Evolutionary conservation across 2,329 filamentous ascomycete species (phyloP).

Genomic region (Fusarium udum): DNA sequence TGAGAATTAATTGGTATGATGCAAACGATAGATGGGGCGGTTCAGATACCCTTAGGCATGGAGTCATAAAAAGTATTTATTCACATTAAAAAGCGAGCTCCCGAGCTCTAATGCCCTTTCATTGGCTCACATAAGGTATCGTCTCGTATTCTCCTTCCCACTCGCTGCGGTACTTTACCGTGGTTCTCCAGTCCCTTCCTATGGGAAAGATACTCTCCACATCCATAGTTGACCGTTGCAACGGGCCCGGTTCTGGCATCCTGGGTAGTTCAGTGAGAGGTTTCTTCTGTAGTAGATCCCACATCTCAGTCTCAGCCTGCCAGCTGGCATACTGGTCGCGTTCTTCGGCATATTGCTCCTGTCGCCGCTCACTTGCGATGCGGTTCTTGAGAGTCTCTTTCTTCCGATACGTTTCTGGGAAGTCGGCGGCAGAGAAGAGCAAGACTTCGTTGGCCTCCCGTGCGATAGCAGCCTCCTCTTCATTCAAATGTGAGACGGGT

Average conservation of each 20-base stretch:
- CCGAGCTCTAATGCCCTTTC: neutral
- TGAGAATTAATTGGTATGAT: constrained; percentile 3
- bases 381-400: constrained; percentile 50
- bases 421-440: constrained; percentile 52
- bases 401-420: constrained; percentile 50
- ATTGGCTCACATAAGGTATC: neutral
- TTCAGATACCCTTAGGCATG: constrained; percentile 23
- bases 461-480: constrained; percentile 46
- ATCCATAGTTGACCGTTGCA: constrained; percentile 43
- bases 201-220: constrained; percentile 51
- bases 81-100: neutral
- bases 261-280: constrained; percentile 50
- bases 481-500: constrained; percentile 16
- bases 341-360: constrained; percentile 57
- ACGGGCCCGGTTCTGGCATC: constrained; percentile 42
- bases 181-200: constrained; percentile 52
- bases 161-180: constrained; percentile 50
- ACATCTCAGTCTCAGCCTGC: constrained; percentile 56
- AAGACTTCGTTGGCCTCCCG: constrained; percentile 56
- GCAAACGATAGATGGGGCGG: neutral
- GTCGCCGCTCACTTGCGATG: constrained; percentile 53
- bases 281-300: constrained; percentile 54
- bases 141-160: constrained; percentile 51
- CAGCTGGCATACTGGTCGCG: constrained; percentile 53
- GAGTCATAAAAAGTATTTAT: neutral